Base-by-base conservation (phyloP, 768 basidiomycete species). In the Russula dissimulans region DNA sequence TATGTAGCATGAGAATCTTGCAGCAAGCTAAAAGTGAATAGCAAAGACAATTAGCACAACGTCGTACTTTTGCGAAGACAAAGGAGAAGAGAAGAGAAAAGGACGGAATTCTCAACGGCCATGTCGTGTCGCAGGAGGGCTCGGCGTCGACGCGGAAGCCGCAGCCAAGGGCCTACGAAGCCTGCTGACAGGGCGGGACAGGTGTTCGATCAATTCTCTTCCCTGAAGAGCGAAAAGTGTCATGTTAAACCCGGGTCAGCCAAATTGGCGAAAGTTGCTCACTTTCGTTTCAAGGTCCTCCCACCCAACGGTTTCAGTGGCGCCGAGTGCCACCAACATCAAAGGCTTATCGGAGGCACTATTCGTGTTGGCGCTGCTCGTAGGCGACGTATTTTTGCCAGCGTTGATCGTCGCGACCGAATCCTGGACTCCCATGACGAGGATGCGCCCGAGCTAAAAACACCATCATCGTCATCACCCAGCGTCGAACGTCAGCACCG, bases 301-400 rank as follows among this genome's bases (percentile, higher is more conserved):
- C 87, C 86, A 90, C n/a, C 82, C 79, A 7, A 84, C 80, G 47
- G 70, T 73, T 43, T 79, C 71, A 22, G 81, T 79, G 38, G 84
- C 78, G 62, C 86, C 88, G 62, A 91, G 72, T 3, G 83, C 87
- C 46, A 91, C 76, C 48, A 91, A 73, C 80, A 90, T 77, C 56
- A 87, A 64, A 10, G 89, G 89, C 9, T 77, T 71, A n/a, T 67
- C 65, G 3, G 44, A 49, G 3, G 59, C 51, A 22, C 54, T 57
- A n/a, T 58, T 61, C 3, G 41, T 51, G 14, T 58, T 34, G 43
- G 54, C 39, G 46, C 63, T 57, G 52, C 41, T 50, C 58, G 49
- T 11, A 56, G 62, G 67, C 65, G 56, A 68, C 60, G 53, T 69
- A 60, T 56, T 60, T 17, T 39, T 61, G 63, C 36, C 63, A 22